Evolutionary conservation across 352 stramenopile species (phyloP).

Genomic region (Phytophthora podocarpi): DNA sequence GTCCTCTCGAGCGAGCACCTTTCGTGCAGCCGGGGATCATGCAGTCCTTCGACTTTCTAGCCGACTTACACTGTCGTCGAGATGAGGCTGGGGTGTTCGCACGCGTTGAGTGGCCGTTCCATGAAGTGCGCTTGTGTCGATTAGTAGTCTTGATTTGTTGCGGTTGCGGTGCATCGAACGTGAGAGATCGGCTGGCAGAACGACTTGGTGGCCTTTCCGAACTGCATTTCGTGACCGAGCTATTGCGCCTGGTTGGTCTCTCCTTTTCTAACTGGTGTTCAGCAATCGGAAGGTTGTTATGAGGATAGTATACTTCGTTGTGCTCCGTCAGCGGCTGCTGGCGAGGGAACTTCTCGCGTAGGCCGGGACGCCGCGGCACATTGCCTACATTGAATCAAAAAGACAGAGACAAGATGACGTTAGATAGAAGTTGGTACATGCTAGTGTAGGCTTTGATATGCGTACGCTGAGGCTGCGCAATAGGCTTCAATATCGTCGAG

Average conservation of each 20-base stretch:
- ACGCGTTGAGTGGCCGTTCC: slow-evolving; percentile 27
- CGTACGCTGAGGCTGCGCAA: slow-evolving; percentile 24
- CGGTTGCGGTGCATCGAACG: slow-evolving; percentile 27
- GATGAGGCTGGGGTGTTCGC: background rate
- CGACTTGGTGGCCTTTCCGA: slow-evolving; percentile 11
- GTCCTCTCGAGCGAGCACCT: slow-evolving; percentile 73
- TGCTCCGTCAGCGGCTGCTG: slow-evolving; percentile 23
- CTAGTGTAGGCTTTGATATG: background rate
- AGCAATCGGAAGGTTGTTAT: slow-evolving; percentile 19
- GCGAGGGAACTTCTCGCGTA: slow-evolving; percentile 38
- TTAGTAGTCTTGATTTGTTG: background rate
- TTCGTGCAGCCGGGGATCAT: slow-evolving; percentile 71
- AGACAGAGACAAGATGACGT: background rate
- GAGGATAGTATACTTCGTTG: slow-evolving; percentile 10
- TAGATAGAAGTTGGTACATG: background rate
- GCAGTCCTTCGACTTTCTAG: slow-evolving; percentile 75
- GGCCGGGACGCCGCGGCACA: slow-evolving; percentile 28
- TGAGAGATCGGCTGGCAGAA: slow-evolving; percentile 35
- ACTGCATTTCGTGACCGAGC: slow-evolving; percentile 5
- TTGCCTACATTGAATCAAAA: slow-evolving; percentile 9
- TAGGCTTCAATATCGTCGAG: slow-evolving; percentile 15
- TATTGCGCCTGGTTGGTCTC: slow-evolving; percentile 9
- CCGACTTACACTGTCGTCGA: slow-evolving; percentile 38
- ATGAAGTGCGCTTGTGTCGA: slow-evolving; percentile 45
- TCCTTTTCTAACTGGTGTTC: slow-evolving; percentile 20